Conservation (phyloP, 305 asterid genomes). For the Solanum hybrid region DNA sequence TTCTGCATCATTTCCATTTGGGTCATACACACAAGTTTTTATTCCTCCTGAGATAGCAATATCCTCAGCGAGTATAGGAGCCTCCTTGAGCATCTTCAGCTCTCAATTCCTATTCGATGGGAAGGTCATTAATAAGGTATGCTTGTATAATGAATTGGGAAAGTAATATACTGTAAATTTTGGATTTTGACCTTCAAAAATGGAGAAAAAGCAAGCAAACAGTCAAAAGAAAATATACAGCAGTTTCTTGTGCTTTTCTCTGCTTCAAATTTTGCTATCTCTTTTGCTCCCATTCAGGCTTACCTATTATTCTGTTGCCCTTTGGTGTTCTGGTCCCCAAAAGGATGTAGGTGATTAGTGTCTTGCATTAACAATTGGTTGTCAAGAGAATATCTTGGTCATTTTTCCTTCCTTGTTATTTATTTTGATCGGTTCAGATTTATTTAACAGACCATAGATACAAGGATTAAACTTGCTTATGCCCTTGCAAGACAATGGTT, state of each 20-base stretch:
- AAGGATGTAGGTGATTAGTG: not conserved
- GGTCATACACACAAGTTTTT: conserved; percentile 88
- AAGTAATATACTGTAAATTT: not conserved
- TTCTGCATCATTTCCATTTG: conserved; percentile 87
- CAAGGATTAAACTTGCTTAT: conserved; percentile 87
- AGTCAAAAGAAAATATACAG: not conserved
- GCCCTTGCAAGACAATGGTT: conserved; percentile 98
- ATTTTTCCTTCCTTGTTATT: not conserved
- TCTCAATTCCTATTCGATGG: conserved; percentile 84
- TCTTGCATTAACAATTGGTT: not conserved
- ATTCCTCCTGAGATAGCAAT: conserved; percentile 86
- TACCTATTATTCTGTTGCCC: not conserved
- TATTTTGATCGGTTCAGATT: conserved; percentile 24
- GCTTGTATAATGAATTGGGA: not conserved
- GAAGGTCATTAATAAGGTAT: conserved; percentile 94
- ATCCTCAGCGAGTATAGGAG: conserved; percentile 74
- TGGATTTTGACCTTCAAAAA: not conserved
- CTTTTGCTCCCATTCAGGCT: not conserved
- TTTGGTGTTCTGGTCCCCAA: not conserved
- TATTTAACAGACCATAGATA: conserved; percentile 73
- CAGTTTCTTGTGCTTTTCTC: not conserved
- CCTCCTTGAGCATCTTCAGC: conserved; percentile 87
- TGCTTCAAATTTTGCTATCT: not conserved
- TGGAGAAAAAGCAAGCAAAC: not conserved
- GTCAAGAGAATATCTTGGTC: conserved; percentile 1